Evolutionary conservation across 169 alveolate genomes (phyloP).

Genomic region (Babesia caballi): DNA sequence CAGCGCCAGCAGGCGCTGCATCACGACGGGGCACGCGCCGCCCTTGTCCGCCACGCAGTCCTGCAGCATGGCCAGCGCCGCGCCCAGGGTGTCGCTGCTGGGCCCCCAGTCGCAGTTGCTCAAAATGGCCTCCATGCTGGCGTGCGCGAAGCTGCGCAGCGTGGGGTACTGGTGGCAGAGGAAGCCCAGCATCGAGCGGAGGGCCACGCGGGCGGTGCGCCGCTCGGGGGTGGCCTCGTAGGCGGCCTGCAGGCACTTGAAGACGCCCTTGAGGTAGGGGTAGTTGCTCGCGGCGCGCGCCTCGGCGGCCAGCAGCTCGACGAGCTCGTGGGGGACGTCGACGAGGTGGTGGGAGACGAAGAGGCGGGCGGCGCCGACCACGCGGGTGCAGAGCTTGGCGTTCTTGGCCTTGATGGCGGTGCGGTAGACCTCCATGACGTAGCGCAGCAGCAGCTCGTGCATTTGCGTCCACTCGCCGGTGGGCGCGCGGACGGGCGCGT

Average conservation of each 20-base stretch:
- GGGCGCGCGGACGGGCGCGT: not conserved
- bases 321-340: not conserved
- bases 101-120: not conserved
- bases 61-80: not conserved
- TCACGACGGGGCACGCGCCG: not conserved
- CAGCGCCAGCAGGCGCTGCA: not conserved
- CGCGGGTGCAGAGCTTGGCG: conserved; percentile 10
- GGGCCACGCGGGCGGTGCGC: not conserved
- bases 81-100: not conserved
- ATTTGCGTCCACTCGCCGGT: not conserved
- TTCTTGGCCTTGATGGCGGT: conserved; percentile 8
- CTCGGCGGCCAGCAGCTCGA: conserved; percentile 16
- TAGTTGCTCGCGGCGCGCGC: conserved; percentile 42
- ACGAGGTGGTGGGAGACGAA: conserved; percentile 26
- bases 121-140: conserved; percentile 1
- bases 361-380: conserved; percentile 3
- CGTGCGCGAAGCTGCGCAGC: conserved; percentile 30
- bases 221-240: not conserved
- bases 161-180: conserved; percentile 57
- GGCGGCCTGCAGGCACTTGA: conserved; percentile 40
- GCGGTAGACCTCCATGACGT: conserved; percentile 12
- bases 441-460: conserved; percentile 2
- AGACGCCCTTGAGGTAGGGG: conserved; percentile 47
- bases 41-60: not conserved
- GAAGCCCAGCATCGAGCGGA: conserved; percentile 26